phyloP scores from a whole-genome alignment of 257 asterid genomes.

The Nicotiana undulata region DNA sequence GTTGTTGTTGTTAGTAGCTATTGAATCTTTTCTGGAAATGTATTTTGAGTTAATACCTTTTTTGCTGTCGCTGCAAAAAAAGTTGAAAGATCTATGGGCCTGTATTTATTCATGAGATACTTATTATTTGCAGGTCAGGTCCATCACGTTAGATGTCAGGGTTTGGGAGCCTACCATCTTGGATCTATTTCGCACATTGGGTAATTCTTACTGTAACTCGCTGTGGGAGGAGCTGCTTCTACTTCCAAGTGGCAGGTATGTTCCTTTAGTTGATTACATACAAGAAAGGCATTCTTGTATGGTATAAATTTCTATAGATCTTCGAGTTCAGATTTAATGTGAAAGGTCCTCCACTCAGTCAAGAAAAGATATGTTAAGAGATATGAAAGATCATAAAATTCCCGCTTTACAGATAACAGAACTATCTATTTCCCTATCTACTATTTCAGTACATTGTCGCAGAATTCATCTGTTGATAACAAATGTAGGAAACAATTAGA shows the following conservation, averaged over 20 bases:
- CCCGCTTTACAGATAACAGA: background rate
- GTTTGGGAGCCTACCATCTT: conserved; percentile 92
- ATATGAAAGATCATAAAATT: background rate
- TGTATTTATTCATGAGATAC: conserved; percentile 1
- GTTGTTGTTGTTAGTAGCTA: background rate
- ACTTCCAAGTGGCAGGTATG: conserved; percentile 51
- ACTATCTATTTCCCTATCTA: background rate
- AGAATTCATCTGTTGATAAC: too few species aligned
- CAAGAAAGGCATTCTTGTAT: conserved; percentile 1
- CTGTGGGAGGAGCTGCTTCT: conserved; percentile 89
- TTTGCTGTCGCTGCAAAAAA: background rate
- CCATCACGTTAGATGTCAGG: conserved; percentile 82
- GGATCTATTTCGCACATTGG: conserved; percentile 72
- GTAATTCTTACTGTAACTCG: conserved; percentile 80
- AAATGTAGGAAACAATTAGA: background rate
- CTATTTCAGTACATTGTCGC: background rate
- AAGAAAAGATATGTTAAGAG: background rate
- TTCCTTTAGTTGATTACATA: conserved; percentile 14
- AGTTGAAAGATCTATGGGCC: background rate
- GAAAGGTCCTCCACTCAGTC: background rate
- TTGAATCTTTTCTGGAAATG: background rate
- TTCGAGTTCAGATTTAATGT: background rate
- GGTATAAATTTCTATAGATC: background rate
- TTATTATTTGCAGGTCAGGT: conserved; percentile 63
- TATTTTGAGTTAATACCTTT: background rate